Conservation (phyloP, 805 yeast species). For the Kodamaea nitidulidarum region DNA sequence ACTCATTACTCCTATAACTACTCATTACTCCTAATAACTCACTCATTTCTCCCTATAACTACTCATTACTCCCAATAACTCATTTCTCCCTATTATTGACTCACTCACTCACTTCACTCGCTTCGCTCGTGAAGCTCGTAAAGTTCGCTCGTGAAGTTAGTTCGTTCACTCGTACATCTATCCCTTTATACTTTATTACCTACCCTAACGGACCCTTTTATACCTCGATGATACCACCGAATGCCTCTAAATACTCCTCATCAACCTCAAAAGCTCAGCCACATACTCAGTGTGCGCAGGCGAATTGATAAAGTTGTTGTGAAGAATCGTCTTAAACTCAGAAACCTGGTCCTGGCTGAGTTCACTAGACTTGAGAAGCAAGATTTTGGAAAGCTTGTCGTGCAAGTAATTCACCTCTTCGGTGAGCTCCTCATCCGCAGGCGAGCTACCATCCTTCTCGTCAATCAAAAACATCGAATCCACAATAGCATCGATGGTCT, state of each 20-base stretch:
- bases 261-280: conserved; percentile 4
- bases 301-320: conserved; percentile 4
- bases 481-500: conserved; percentile 11
- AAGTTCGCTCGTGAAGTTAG: too few relatives aligned
- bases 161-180: too few relatives aligned
- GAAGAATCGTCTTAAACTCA: conserved; percentile 3
- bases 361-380: conserved; percentile 1
- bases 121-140: too few relatives aligned
- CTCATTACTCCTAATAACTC: too few relatives aligned
- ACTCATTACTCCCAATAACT: too few relatives aligned
- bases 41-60: too few relatives aligned
- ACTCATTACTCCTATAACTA: too few relatives aligned
- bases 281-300: conserved; percentile 6
- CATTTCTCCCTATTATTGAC: too few relatives aligned
- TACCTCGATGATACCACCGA: too few relatives aligned
- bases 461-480: conserved; percentile 13
- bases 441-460: conserved; percentile 1
- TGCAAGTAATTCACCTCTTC: not conserved
- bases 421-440: not conserved
- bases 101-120: too few relatives aligned
- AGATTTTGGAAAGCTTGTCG: conserved; percentile 1
- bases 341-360: conserved; percentile 3
- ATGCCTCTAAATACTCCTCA: conserved; percentile 4
- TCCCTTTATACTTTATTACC: not conserved
- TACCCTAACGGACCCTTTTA: not conserved